A percentile compares a stretch with the other conserved stretches of the same genome.
Conservation (phyloP, 2,329 filamentous ascomycete species). For the Diplodia seriata region DNA sequence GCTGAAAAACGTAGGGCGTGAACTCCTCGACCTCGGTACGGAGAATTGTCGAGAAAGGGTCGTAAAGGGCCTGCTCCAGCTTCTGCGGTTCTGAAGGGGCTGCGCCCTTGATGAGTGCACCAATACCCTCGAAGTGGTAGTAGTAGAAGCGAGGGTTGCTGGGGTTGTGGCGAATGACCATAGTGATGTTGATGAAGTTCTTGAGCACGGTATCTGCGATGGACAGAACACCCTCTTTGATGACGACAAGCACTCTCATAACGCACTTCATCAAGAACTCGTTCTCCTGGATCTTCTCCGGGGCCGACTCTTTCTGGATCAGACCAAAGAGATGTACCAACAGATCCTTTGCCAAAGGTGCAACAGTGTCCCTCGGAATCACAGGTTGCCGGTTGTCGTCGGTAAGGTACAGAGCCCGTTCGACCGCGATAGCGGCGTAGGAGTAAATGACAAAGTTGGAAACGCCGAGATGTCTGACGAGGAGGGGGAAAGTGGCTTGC, state of each 20-base stretch:
- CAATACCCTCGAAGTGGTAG: slow-evolving; percentile 94
- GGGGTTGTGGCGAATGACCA: slow-evolving; percentile 90
- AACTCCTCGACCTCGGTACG: slow-evolving; percentile 90
- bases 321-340: slow-evolving; percentile 89
- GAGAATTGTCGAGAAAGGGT: slow-evolving; percentile 81
- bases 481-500: slow-evolving; percentile 84
- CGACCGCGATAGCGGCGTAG: slow-evolving; percentile 95
- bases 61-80: slow-evolving; percentile 81
- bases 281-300: slow-evolving; percentile 96
- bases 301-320: slow-evolving; percentile 81
- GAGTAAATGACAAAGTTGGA: slow-evolving; percentile 97
- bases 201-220: slow-evolving; percentile 80
- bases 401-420: slow-evolving; percentile 84
- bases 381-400: slow-evolving; percentile 77
- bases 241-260: slow-evolving; percentile 95
- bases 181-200: slow-evolving; percentile 87
- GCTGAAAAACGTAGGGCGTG: slow-evolving; percentile 93
- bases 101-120: slow-evolving; percentile 82
- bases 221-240: slow-evolving; percentile 78
- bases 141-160: slow-evolving; percentile 99
- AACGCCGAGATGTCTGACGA: slow-evolving; percentile 90
- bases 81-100: slow-evolving; percentile 72
- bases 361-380: slow-evolving; percentile 79
- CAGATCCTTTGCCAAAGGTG: slow-evolving; percentile 82
- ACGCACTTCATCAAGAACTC: slow-evolving; percentile 99